Conservation (phyloP, 2,329 filamentous ascomycete genomes). For the Claviceps sp. region DNA sequence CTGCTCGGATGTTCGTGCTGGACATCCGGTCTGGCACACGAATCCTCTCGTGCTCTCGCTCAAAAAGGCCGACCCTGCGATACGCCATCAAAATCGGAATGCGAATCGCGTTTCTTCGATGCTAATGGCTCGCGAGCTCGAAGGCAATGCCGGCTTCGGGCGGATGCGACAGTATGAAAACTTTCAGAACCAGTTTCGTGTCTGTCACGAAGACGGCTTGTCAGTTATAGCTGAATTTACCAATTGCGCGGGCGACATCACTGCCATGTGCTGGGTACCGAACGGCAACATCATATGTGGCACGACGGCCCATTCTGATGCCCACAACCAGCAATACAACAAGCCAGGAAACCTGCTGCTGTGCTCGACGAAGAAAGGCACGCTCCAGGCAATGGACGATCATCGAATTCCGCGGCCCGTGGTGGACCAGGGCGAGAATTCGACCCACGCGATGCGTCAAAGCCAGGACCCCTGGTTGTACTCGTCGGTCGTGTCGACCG, state of each 20-base stretch:
- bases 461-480: constrained; percentile 52
- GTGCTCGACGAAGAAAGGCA: constrained; percentile 32
- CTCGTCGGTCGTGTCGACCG: constrained; percentile 48
- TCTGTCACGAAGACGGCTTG: constrained; percentile 37
- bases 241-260: constrained; percentile 48
- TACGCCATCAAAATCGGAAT: constrained; percentile 5
- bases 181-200: constrained; percentile 31
- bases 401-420: constrained; percentile 43
- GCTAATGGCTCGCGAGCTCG: constrained; percentile 35
- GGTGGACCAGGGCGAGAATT: constrained; percentile 40
- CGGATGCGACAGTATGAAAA: constrained; percentile 28
- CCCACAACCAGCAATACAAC: constrained; percentile 53
- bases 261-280: constrained; percentile 44
- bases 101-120: constrained; percentile 24
- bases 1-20: constrained; percentile 17
- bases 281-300: constrained; percentile 44
- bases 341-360: constrained; percentile 48
- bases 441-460: constrained; percentile 40
- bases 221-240: constrained; percentile 41
- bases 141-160: constrained; percentile 30
- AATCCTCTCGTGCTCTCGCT: constrained; percentile 15
- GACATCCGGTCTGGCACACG: constrained; percentile 5
- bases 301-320: constrained; percentile 48
- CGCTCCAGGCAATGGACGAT: constrained; percentile 37
- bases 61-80: constrained; percentile 5